A percentile compares a stretch with the other conserved stretches of the same genome.
Conservation (phyloP, 108 stramenopile species). For the Discostella stelligeroides region DNA sequence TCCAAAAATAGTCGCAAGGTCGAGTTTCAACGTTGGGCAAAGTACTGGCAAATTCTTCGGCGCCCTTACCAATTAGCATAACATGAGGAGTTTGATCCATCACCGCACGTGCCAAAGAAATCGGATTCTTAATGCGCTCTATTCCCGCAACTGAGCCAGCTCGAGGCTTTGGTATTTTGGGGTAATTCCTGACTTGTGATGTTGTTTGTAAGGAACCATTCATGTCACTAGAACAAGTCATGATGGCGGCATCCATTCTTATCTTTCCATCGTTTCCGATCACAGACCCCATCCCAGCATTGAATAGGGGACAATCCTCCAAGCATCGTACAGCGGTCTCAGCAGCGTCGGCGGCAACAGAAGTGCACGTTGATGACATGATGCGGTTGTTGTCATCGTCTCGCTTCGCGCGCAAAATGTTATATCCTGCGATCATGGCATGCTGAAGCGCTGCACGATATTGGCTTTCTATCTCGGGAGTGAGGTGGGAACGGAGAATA, state of each 20-base stretch:
- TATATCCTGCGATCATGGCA: constrained; percentile 23
- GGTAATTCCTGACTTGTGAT: constrained; percentile 11
- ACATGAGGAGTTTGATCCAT: constrained; percentile 40
- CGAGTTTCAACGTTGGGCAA: constrained; percentile 22
- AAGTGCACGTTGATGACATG: not conserved
- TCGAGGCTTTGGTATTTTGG: constrained; percentile 23
- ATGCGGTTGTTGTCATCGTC: not conserved
- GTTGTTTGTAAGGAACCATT: constrained; percentile 15
- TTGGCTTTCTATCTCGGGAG: constrained; percentile 21
- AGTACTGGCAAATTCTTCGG: constrained; percentile 29
- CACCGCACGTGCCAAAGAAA: constrained; percentile 32
- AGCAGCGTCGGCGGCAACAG: constrained; percentile 27
- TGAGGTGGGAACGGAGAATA: constrained; percentile 32
- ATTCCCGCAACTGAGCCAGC: constrained; percentile 41
- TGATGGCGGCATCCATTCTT: constrained; percentile 42
- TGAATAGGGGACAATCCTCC: constrained; percentile 41
- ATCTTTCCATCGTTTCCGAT: constrained; percentile 31
- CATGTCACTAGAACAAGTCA: constrained; percentile 24
- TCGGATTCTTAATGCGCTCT: constrained; percentile 32
- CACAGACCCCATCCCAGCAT: constrained; percentile 40
- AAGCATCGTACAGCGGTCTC: constrained; percentile 37
- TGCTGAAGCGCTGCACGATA: constrained; percentile 32
- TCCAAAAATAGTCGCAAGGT: constrained; percentile 43
- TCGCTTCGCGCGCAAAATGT: constrained; percentile 3
- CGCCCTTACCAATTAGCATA: constrained; percentile 38